A percentile compares a stretch with the other conserved stretches of the same genome.
Evolutionary conservation across 495 filamentous ascomycete species (phyloP).

Genomic region (Lophiotrema nucula): DNA sequence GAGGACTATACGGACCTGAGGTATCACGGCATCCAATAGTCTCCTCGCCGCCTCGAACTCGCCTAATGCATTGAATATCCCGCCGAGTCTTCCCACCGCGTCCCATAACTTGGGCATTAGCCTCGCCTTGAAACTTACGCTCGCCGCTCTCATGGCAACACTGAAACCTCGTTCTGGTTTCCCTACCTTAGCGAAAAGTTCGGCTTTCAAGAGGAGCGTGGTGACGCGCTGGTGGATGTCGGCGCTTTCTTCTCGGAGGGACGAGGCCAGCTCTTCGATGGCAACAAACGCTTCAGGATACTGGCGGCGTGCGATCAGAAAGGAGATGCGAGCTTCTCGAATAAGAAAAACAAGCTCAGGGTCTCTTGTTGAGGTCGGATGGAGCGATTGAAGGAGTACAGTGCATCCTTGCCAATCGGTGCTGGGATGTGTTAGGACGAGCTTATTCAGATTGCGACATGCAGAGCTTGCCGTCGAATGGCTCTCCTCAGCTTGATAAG

Average conservation of each 20-base stretch:
- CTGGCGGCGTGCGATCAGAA: conserved; percentile 62
- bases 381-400: conserved; percentile 13
- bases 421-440: background rate
- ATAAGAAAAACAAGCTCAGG: conserved; percentile 71
- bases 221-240: conserved; percentile 75
- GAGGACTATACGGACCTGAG: conserved; percentile 50
- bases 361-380: conserved; percentile 42
- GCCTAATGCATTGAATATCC: conserved; percentile 65
- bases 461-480: conserved; percentile 18
- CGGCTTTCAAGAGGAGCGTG: conserved; percentile 73
- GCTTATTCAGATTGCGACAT: background rate
- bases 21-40: conserved; percentile 71
- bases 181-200: conserved; percentile 66
- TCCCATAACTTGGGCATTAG: conserved; percentile 76
- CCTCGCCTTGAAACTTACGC: conserved; percentile 67
- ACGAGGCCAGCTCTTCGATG: conserved; percentile 64
- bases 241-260: conserved; percentile 64
- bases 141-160: conserved; percentile 75
- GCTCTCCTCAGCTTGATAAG: conserved; percentile 32
- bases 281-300: conserved; percentile 62
- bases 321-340: conserved; percentile 68
- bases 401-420: conserved; percentile 19
- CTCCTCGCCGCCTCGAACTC: conserved; percentile 70
- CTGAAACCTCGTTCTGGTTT: conserved; percentile 81
- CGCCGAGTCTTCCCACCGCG: conserved; percentile 66